Percentiles rank a stretch among this genome's conserved stretches.
Conservation (phyloP, 192 early-diverging fungal genomes). For the Entomortierella beljakovae region DNA sequence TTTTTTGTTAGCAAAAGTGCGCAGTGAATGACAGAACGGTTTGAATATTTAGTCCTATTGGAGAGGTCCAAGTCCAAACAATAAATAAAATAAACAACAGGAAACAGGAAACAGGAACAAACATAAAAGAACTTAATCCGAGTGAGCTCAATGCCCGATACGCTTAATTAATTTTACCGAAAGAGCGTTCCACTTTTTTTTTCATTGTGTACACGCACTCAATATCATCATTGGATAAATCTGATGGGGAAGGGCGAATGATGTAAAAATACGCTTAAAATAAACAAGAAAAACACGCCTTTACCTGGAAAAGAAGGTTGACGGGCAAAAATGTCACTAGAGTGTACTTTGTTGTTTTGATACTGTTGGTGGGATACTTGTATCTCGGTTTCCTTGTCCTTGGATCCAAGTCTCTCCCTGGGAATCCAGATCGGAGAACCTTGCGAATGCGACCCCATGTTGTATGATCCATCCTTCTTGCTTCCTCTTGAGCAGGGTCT, state of each 20-base stretch:
- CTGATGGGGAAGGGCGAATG: background rate
- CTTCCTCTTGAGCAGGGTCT: constrained; percentile 29
- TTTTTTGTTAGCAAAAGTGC: constrained; percentile 3
- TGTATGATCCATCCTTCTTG: constrained; percentile 25
- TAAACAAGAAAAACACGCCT: background rate
- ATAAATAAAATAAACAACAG: background rate
- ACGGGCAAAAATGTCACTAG: constrained; percentile 53
- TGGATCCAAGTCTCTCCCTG: constrained; percentile 45
- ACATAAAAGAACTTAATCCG: too few species aligned
- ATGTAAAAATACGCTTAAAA: background rate
- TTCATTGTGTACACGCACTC: too few species aligned
- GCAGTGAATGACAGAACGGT: background rate
- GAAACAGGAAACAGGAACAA: background rate
- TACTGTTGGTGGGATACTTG: constrained; percentile 61
- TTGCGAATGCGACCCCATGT: constrained; percentile 29
- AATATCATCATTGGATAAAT: too few species aligned
- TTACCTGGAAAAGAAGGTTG: constrained; percentile 60
- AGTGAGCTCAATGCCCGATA: background rate
- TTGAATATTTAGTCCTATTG: background rate
- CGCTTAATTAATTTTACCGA: constrained; percentile 33
- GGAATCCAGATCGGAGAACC: constrained; percentile 44
- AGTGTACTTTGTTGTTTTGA: constrained; percentile 62
- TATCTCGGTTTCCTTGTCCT: constrained; percentile 48
- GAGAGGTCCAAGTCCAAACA: background rate
- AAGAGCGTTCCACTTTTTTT: background rate